Evolutionary conservation across 306 rosid species (phyloP).

Genomic region (Cicer arietinum): DNA sequence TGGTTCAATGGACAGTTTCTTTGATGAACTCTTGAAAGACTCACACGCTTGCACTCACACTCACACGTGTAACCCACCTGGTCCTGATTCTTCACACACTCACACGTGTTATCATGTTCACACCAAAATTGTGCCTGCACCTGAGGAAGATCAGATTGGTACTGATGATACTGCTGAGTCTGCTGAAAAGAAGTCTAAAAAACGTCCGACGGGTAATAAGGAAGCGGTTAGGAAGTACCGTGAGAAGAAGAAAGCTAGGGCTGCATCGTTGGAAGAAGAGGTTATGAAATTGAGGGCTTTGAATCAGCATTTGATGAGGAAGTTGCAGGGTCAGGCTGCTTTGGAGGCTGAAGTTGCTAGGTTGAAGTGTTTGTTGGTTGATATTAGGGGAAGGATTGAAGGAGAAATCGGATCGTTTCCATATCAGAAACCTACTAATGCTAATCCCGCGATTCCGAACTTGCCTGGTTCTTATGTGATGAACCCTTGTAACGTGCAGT

Average conservation of each 20-base stretch:
- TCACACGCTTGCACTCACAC: slow-evolving; percentile 90
- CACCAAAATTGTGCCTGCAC: slow-evolving; percentile 77
- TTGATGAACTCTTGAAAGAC: slow-evolving; percentile 80
- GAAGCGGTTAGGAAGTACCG: slow-evolving; percentile 97
- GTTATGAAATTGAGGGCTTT: slow-evolving; percentile 75
- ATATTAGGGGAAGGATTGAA: slow-evolving; percentile 94
- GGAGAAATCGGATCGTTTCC: slow-evolving; percentile 96
- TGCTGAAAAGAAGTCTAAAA: slow-evolving; percentile 71
- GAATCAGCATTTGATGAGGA: slow-evolving; percentile 87
- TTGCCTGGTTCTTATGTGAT: slow-evolving; percentile 61
- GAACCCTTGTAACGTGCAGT: slow-evolving; percentile 89
- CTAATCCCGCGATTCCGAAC: slow-evolving; percentile 46
- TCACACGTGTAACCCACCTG: slow-evolving; percentile 98
- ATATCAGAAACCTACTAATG: slow-evolving; percentile 70
- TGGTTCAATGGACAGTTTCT: slow-evolving; percentile 87
- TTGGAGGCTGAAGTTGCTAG: slow-evolving; percentile 90
- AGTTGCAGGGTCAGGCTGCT: slow-evolving; percentile 86
- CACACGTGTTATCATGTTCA: slow-evolving; percentile 97
- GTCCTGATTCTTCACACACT: slow-evolving; percentile 88
- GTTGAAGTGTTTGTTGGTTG: slow-evolving; percentile 96
- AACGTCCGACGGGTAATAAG: slow-evolving; percentile 75
- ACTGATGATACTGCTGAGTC: slow-evolving; percentile 91
- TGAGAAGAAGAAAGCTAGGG: slow-evolving; percentile 93
- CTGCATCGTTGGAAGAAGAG: slow-evolving; percentile 92
- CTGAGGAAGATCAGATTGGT: slow-evolving; percentile 65